phyloP scores from a whole-genome alignment of 352 stramenopile species.

The Globisporangium cystogenes region DNA sequence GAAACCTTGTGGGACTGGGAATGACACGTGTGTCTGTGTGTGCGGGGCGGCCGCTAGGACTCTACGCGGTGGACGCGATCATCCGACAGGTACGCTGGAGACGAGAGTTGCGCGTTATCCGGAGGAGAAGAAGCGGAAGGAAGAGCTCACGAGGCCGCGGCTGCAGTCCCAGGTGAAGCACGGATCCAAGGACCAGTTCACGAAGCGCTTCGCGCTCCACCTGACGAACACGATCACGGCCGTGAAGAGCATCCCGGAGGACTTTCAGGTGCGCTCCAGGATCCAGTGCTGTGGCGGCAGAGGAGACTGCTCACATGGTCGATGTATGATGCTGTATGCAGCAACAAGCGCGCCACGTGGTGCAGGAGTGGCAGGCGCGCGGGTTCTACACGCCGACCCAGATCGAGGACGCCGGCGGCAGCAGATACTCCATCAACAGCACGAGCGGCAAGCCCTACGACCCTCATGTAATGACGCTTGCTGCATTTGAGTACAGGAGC shows the following conservation, averaged over 20 bases:
- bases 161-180: constrained; percentile 62
- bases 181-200: constrained; percentile 58
- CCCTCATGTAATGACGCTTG: constrained; percentile 7
- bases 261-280: constrained; percentile 41
- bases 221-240: constrained; percentile 67
- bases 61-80: constrained; percentile 83
- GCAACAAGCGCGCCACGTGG: constrained; percentile 56
- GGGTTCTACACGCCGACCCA: constrained; percentile 58
- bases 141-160: no score
- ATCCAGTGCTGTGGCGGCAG: background rate
- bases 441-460: constrained; percentile 2
- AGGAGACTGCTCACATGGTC: background rate
- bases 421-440: constrained; percentile 24
- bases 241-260: constrained; percentile 58
- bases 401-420: constrained; percentile 60
- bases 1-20: no score
- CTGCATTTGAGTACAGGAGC: no score
- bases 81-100: constrained; percentile 54
- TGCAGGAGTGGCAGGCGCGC: constrained; percentile 75
- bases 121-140: no score
- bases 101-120: no score
- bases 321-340: constrained; percentile 12
- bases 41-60: constrained; percentile 31
- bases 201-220: constrained; percentile 74
- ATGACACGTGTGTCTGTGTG: constrained; percentile 3